Evolutionary conservation across 2,329 filamentous ascomycete species (phyloP), one percentile per base, ranked within the genome.

Genomic region (Cladophialophora carrionii): DNA sequence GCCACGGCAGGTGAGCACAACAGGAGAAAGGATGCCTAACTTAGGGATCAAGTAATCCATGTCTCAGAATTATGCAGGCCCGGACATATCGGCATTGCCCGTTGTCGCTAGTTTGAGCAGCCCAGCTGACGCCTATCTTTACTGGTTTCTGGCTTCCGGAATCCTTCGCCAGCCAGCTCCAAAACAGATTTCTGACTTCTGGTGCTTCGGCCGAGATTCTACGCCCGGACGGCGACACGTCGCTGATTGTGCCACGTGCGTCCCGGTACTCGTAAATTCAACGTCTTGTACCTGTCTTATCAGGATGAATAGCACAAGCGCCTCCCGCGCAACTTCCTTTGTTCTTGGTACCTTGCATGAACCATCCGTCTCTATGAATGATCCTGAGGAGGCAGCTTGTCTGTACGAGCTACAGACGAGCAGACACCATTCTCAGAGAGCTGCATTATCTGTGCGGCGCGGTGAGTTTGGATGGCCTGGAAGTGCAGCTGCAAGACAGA

Each of bases 261-360:
- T 53, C 57, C n/a, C n/a, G n/a, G n/a, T n/a, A n/a, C n/a, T n/a
- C n/a, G n/a, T 26, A 53, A 61, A 61, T 53, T 20, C 57, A 53
- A 61, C 57, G 57, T 61, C 57, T 26, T 8, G 17, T 32, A 3
- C 51, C 57, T 7, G 31, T 34, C 8, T 22, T 14, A 51, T 20
- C 22, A 58, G n/a, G 8, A 51, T 46, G 22, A 49, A 20, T 48
- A 7, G 20, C n/a, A 17, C 31, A 17, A 32, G 31, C 14, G 7
- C 20, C 48, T 26, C 12, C 24, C 48, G 26, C 12, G 48, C 22
- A n/a, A 24, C 48, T 1, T 51, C 9, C 48, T 51, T 51, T 51
- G 48, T 51, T 17, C 22, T 51, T 5, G 20, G 48, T 51, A 26
- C 22, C 48, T 51, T 51, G 48, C 48, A 51, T 43, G 17, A 43